Percentiles rank a stretch among this genome's conserved stretches.
Evolutionary conservation across 2,329 filamentous ascomycete species (phyloP).

Genomic region (Aspergillus ochraceus): DNA sequence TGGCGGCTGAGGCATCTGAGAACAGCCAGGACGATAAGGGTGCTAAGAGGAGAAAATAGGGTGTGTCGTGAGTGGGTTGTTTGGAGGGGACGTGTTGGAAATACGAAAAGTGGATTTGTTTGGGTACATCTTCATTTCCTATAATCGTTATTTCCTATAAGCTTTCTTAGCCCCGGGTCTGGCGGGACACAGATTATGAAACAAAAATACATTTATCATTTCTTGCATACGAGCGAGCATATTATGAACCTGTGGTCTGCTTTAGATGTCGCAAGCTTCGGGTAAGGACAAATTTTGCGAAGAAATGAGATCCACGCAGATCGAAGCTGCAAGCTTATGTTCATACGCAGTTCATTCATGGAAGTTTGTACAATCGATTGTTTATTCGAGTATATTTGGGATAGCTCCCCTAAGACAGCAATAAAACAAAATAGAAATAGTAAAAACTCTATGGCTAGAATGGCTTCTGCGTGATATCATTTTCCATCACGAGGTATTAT

Average conservation of each 20-base stretch:
- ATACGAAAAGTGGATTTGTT: constrained; percentile 12
- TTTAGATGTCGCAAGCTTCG: too few species aligned
- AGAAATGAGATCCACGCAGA: neutral
- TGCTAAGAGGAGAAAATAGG: constrained; percentile 17
- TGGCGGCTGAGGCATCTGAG: constrained; percentile 15
- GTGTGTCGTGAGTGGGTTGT: neutral
- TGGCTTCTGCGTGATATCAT: constrained; percentile 12
- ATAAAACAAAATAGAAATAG: constrained; percentile 3
- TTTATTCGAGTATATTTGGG: neutral
- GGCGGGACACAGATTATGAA: neutral
- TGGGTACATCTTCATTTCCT: neutral
- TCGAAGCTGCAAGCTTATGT: neutral
- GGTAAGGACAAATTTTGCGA: too few species aligned
- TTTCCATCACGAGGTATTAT: constrained; percentile 6
- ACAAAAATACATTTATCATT: neutral
- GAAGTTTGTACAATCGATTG: neutral
- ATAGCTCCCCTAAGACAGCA: neutral
- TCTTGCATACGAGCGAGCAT: neutral
- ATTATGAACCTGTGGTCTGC: too few species aligned
- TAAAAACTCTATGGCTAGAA: constrained; percentile 14
- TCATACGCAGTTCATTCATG: neutral
- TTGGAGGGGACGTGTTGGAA: constrained; percentile 6
- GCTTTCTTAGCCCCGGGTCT: too few species aligned
- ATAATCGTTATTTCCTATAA: neutral
- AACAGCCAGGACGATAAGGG: constrained; percentile 6